Percentiles rank a stretch among this genome's conserved stretches.
Conservation (phyloP, 2,329 filamentous ascomycete species). For the Niveomyces coronatus region DNA sequence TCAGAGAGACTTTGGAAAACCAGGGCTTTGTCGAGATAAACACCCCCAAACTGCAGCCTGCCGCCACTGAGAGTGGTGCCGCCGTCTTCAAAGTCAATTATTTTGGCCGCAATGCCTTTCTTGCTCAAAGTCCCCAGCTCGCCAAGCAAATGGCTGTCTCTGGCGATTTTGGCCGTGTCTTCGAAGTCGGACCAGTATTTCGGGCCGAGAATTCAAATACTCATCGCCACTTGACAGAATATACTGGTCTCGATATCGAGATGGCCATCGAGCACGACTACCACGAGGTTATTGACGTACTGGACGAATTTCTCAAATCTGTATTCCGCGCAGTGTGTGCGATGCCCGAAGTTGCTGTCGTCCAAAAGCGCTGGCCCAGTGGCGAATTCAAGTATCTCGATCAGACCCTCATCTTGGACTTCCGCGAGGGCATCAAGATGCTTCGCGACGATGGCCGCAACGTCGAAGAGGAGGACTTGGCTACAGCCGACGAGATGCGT, state of each 20-base stretch:
- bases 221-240: constrained; percentile 87
- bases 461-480: constrained; percentile 64
- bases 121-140: constrained; percentile 85
- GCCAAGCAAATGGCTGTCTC: constrained; percentile 91
- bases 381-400: constrained; percentile 82
- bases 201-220: constrained; percentile 94
- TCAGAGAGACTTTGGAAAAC: constrained; percentile 59
- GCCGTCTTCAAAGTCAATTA: constrained; percentile 90
- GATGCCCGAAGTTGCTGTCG: constrained; percentile 60
- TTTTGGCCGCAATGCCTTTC: constrained; percentile 75
- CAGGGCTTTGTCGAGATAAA: constrained; percentile 86
- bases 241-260: constrained; percentile 84
- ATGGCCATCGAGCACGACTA: constrained; percentile 88
- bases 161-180: constrained; percentile 80
- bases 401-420: constrained; percentile 71
- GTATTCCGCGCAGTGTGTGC: constrained; percentile 41
- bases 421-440: constrained; percentile 69
- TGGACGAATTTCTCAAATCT: constrained; percentile 72
- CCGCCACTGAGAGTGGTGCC: constrained; percentile 82
- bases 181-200: constrained; percentile 65
- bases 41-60: constrained; percentile 82
- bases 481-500: constrained; percentile 77
- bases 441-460: constrained; percentile 75
- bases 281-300: constrained; percentile 69
- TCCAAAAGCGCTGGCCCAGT: constrained; percentile 78